phyloP scores from a whole-genome alignment of 2,329 filamentous ascomycete species.

The Fusarium papillatum region DNA sequence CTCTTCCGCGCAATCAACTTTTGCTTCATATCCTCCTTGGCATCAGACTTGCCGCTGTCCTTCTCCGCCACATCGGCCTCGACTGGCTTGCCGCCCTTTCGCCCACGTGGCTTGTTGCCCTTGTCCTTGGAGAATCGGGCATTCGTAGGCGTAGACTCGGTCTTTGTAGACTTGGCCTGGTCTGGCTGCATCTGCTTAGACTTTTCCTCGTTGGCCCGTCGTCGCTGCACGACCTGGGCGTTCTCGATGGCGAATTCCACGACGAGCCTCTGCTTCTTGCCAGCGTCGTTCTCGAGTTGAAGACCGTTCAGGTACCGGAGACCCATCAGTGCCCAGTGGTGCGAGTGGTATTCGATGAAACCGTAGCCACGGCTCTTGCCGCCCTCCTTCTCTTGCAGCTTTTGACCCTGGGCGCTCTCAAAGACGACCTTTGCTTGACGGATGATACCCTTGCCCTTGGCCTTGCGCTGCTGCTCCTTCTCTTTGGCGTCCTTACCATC shows the following conservation, averaged over 20 bases:
- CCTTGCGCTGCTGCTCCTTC: conserved; percentile 83
- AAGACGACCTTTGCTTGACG: conserved; percentile 96
- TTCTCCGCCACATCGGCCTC: conserved; percentile 22
- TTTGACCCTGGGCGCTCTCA: conserved; percentile 87
- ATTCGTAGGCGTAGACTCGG: conserved; percentile 28
- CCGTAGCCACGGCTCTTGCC: conserved; percentile 94
- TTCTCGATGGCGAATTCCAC: conserved; percentile 99
- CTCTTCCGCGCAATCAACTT: conserved; percentile 90
- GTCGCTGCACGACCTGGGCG: conserved; percentile 90
- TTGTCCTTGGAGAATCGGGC: conserved; percentile 35
- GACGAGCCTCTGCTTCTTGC: conserved; percentile 90
- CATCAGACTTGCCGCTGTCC: conserved; percentile 50
- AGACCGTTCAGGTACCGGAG: conserved; percentile 93
- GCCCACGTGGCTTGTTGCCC: conserved; percentile 25
- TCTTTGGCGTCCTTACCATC: conserved; percentile 85
- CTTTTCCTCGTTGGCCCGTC: conserved; percentile 58
- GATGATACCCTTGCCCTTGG: conserved; percentile 88
- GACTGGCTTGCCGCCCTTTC: conserved; percentile 30
- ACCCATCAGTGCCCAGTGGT: conserved; percentile 95
- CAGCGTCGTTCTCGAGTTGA: conserved; percentile 69
- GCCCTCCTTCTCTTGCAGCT: conserved; percentile 82
- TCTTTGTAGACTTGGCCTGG: conserved; percentile 35
- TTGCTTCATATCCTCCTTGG: conserved; percentile 65
- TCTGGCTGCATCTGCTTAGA: conserved; percentile 44
- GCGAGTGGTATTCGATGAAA: conserved; percentile 96